phyloP scores from a whole-genome alignment of 176 grass and related monocot species.

The Dendrocalamus sinicus region DNA sequence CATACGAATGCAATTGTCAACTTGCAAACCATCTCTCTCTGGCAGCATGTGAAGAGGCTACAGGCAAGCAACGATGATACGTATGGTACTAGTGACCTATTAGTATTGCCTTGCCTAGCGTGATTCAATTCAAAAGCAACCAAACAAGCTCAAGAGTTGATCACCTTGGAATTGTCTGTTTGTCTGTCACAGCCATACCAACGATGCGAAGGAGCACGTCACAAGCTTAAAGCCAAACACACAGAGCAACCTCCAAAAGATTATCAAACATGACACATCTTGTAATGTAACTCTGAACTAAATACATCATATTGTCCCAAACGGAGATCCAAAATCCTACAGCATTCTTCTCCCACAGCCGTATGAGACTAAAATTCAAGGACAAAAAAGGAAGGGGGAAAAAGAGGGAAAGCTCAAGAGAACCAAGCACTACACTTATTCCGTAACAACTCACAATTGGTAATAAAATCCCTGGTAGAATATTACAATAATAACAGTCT shows the following conservation, averaged over 20 bases:
- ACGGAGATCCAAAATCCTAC: conserved; percentile 53
- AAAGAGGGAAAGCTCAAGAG: conserved; percentile 7
- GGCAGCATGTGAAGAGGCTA: too few species aligned
- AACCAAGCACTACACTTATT: conserved; percentile 66
- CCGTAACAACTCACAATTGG: conserved; percentile 50
- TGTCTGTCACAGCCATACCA: too few species aligned
- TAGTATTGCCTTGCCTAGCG: too few species aligned
- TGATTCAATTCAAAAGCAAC: too few species aligned
- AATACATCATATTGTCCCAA: conserved; percentile 56
- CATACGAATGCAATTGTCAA: too few species aligned
- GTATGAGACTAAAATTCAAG: conserved; percentile 36
- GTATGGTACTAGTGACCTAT: too few species aligned
- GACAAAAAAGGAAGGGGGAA: conserved; percentile 13
- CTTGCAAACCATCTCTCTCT: too few species aligned
- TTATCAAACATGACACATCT: background rate
- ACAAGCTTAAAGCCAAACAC: background rate
- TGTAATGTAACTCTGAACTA: conserved; percentile 34
- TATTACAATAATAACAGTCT: conserved; percentile 23
- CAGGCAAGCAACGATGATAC: too few species aligned
- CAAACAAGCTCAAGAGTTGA: too few species aligned
- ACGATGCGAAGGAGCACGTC: too few species aligned
- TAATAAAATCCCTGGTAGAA: conserved; percentile 36
- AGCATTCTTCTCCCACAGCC: conserved; percentile 25
- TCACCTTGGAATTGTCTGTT: too few species aligned
- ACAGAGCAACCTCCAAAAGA: background rate